Base-by-base conservation (phyloP, 2,329 filamentous ascomycete genomes). In the Colletotrichum sp. region DNA sequence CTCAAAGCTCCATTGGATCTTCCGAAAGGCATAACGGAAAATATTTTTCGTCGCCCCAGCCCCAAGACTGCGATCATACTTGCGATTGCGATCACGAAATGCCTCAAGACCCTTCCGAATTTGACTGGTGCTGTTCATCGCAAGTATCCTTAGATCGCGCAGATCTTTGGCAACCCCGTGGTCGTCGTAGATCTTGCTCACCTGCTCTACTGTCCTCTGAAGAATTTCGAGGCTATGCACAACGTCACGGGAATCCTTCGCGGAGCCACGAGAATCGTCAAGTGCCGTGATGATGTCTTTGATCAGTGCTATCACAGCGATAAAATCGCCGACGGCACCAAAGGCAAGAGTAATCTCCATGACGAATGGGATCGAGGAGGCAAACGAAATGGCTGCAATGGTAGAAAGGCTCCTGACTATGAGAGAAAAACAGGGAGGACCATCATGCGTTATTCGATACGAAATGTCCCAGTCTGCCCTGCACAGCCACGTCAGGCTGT, bases 251-350 rank as follows among this genome's bases (percentile, higher is more conserved):
- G 82, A 84, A 48, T 83, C 80, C 10, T 79, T 76, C 18, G 78
- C 67, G 13, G 82, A 79, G 26, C 83, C 83, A 5, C 79, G 77
- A 34, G 66, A 77, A 21, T 81, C 75, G 55, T 83, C 77, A 5
- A 85, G 80, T 3, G 80, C 78, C 9, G 78, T 71, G 24, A 83
- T 67, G 2, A 82, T 52, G 48, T 81, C 79, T 76, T 82, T 83
- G 21, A 81, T 77, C 4, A 83, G 38, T 6, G 81, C 66, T 55
- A 73, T 77, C 2, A 82, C 78, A 4, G 79, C 74, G 10, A 83
- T 80, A 10, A 83, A 80, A 66, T 83, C 82, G n/a, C 82, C 79
- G 16, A 81, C 76, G 6, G 79, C 78, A 8, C 81, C 80, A 62
- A 83, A 82, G 4, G 80, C 78, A 3, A 83, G 69, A 1, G 81